Percentiles rank a stretch among this genome's conserved stretches.
These are phyloP conservation scores for Dictyostelium firmibasis DNA, from an alignment of 78 protist species.

Conservation along the genomic window DNA sequence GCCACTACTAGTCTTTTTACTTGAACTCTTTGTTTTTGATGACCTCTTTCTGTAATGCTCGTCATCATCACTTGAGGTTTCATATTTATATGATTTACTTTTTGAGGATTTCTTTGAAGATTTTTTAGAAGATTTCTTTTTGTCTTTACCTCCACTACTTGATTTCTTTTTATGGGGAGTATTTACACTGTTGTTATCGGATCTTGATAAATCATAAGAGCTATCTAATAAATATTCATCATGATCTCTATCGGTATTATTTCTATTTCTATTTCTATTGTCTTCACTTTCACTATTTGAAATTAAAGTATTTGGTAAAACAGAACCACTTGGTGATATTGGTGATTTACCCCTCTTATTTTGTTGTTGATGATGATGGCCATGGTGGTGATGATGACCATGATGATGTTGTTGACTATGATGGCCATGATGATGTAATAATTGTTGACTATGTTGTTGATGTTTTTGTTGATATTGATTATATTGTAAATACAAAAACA, in stretches of 20 bases:
- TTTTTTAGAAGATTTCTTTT: background rate
- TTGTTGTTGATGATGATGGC: background rate
- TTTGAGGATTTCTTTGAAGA: constrained; percentile 10
- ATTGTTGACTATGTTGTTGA: background rate
- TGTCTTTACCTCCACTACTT: background rate
- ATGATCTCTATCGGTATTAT: background rate
- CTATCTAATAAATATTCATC: constrained; percentile 34
- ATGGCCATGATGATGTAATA: background rate
- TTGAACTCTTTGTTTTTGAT: background rate
- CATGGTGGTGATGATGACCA: background rate
- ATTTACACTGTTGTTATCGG: background rate
- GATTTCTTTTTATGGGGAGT: background rate
- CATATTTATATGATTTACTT: constrained; percentile 13
- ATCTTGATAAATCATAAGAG: constrained; percentile 27
- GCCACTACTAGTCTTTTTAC: background rate
- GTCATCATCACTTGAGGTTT: constrained; percentile 45
- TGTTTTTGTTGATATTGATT: background rate
- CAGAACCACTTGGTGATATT: background rate
- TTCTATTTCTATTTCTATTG: background rate
- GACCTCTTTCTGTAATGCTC: background rate
- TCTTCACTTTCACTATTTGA: background rate
- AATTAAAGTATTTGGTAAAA: background rate
- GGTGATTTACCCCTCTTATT: background rate
- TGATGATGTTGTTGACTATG: background rate
- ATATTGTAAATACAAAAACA: constrained; percentile 2